Evolutionary conservation across 2,329 filamentous ascomycete species (phyloP), one percentile per base, ranked within the genome.

Genomic region (Exophiala sideris): DNA sequence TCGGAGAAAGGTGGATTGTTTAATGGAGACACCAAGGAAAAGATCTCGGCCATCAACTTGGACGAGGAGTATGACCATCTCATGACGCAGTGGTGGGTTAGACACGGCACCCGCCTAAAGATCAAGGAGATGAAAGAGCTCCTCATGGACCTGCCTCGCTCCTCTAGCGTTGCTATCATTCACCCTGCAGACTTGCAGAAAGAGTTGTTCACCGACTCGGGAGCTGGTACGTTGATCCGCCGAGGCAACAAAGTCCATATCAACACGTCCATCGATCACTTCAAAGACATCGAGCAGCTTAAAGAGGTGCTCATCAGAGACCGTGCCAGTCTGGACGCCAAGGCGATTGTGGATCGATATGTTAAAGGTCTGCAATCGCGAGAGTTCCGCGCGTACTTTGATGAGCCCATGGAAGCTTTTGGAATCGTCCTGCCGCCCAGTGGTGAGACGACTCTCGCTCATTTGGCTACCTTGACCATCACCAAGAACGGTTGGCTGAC

Each of bases 91-190:
- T 84, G 88, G 64, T 99, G 92, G 94, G 94, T 95, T 72, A 86
- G 89, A 68, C 95, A 94, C 69, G 94, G 94, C 59, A 97, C 92
- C 35, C 84, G 91, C 59, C 80, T 97, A 61, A 99, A 99, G 85
- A 97, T 99, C 72, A 89, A 88, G 75, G 91, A 99, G 76, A 95
- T 95, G 75, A 95, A 96, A 79, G 91, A 95, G 55, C 81, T 99
- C 24, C 77, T 99, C 48, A 89, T 90, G 64, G 86, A 88, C 46
- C 83, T 99, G 14, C 94, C 94, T 48, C 86, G 89, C 65, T 92
- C 89, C 52, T 96, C 92, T 14, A 95, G 89, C 65, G 92, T 99
- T 46, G 94, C 94, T 58, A 97, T 99, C 67, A 99, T 97, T 64
- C 91, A 97, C 73, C 92, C 94, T 2, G 91, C 89, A 61, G 91